These are phyloP conservation scores for Globisporangium spinosum DNA, from an alignment of 352 stramenopile genomes.

Conservation along the genomic window DNA sequence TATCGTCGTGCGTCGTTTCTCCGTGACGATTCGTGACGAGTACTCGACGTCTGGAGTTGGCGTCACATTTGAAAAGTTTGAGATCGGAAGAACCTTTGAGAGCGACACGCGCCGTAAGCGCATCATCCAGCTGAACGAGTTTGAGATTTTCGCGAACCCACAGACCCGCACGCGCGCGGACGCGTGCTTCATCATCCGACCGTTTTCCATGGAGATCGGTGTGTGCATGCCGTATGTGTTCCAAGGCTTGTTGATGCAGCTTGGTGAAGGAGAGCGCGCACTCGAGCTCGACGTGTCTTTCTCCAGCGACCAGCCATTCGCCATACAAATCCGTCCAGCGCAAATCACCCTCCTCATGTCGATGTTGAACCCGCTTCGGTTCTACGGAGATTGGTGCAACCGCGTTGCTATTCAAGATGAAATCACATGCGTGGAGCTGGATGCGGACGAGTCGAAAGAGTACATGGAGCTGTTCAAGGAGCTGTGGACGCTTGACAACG, in stretches of 20 bases:
- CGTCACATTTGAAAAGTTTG: conserved; percentile 56
- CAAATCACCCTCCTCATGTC: conserved; percentile 60
- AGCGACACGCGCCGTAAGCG: conserved; percentile 41
- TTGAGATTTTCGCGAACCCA: conserved; percentile 67
- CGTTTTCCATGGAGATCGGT: conserved; percentile 50
- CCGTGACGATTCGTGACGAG: conserved; percentile 60
- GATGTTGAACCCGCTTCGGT: conserved; percentile 50
- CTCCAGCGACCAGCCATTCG: conserved; percentile 25
- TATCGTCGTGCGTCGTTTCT: conserved; percentile 43
- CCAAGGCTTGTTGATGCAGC: conserved; percentile 53
- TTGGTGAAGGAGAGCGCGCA: conserved; percentile 29
- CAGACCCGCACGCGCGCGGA: conserved; percentile 28
- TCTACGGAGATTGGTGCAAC: conserved; percentile 69
- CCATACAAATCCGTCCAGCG: conserved; percentile 55
- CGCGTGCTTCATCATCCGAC: conserved; percentile 45
- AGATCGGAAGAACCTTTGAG: conserved; percentile 38
- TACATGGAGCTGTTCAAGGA: conserved; percentile 56
- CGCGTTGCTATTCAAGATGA: conserved; percentile 58
- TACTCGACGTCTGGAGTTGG: conserved; percentile 48
- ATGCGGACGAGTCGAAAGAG: conserved; percentile 37
- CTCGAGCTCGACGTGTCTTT: conserved; percentile 61
- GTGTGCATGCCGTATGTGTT: conserved; percentile 67
- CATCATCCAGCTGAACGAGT: conserved; percentile 48
- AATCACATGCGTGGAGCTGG: conserved; percentile 55
- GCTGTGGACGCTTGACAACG: conserved; percentile 57